Conservation (phyloP, 257 asterid species). For the Rubia yunnanensis region DNA sequence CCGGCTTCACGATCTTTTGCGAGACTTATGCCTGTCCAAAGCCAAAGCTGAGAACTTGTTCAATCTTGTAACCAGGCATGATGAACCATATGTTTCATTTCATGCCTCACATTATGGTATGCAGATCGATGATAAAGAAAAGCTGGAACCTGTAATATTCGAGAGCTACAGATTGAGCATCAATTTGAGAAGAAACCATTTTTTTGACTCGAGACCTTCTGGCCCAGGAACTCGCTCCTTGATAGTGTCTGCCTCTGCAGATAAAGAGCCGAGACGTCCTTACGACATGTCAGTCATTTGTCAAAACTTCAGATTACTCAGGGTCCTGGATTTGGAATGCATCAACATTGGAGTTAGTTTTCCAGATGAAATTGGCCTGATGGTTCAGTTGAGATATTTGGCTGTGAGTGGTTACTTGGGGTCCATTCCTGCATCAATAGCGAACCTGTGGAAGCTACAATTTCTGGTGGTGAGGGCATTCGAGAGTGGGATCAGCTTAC, state of each 20-base stretch:
- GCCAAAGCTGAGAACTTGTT: constrained; percentile 4
- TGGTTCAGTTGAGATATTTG: constrained; percentile 3
- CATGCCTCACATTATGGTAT: constrained; percentile 3
- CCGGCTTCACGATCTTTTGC: constrained; percentile 6
- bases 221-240: not conserved
- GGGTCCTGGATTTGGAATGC: constrained; percentile 2
- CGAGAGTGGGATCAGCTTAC: constrained; percentile 1
- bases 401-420: constrained; percentile 3
- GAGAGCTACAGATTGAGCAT: not conserved
- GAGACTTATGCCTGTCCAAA: not conserved
- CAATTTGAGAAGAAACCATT: not conserved
- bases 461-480: not conserved
- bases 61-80: not conserved
- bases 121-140: not conserved
- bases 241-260: not conserved
- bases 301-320: constrained; percentile 1
- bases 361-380: constrained; percentile 3
- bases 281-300: constrained; percentile 5
- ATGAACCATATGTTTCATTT: constrained; percentile 7
- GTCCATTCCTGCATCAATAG: not conserved
- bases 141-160: not conserved
- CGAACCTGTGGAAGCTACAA: constrained; percentile 6
- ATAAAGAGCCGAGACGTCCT: constrained; percentile 7
- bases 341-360: constrained; percentile 8
- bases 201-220: not conserved